Conservation (phyloP, 75 land plant genomes). For the Selaginella moellendorffii region DNA sequence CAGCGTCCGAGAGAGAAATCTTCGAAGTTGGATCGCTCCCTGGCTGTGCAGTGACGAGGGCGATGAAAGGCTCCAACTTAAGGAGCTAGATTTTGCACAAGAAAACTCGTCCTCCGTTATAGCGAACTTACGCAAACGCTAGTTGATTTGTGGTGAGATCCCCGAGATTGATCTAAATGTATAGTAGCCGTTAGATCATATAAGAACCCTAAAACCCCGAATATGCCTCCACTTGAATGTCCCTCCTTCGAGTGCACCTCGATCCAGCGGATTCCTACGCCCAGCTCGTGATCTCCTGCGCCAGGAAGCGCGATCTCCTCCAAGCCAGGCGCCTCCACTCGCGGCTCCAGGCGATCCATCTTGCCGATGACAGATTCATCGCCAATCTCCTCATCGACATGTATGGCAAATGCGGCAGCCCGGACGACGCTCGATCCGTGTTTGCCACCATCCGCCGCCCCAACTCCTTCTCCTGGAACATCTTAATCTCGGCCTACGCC, state of each 20-base stretch:
- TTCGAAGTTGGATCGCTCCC: background rate
- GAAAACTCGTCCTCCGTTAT: too few species aligned
- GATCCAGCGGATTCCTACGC: too few species aligned
- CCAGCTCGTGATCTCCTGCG: background rate
- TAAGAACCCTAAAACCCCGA: too few species aligned
- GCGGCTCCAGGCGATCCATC: background rate
- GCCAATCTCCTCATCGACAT: background rate
- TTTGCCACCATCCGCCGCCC: background rate
- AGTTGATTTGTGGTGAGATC: too few species aligned
- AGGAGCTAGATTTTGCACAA: too few species aligned
- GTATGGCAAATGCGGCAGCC: constrained; percentile 4
- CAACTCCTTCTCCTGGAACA: constrained; percentile 5
- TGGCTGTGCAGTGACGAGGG: background rate
- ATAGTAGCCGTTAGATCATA: too few species aligned
- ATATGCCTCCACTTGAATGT: too few species aligned
- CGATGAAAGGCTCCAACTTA: background rate
- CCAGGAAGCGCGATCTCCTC: background rate
- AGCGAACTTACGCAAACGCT: too few species aligned
- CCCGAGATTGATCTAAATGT: too few species aligned
- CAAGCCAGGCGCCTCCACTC: background rate
- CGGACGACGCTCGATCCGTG: background rate
- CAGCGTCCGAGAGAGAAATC: background rate
- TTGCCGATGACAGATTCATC: background rate
- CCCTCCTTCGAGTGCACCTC: too few species aligned
- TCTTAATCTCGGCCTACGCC: background rate